Evolutionary conservation across 2,329 filamentous ascomycete genomes (phyloP).

Genomic region (Didymella exigua): DNA sequence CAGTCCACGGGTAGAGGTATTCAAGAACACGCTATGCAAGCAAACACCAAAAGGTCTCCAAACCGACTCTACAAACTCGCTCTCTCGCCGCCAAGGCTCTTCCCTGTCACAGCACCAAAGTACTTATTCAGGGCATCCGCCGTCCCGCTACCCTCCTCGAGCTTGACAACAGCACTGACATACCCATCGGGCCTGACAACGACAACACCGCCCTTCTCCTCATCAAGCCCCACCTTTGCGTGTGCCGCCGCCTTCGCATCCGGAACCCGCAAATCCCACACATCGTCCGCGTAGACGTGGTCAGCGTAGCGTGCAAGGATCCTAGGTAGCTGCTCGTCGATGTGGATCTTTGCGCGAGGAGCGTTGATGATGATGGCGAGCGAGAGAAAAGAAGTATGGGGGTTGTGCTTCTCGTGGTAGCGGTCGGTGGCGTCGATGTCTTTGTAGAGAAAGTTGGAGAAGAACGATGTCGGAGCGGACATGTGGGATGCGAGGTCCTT

Average conservation of each 20-base stretch:
- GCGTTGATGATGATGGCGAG: slow-evolving; percentile 76
- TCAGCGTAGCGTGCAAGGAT: slow-evolving; percentile 76
- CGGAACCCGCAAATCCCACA: slow-evolving; percentile 72
- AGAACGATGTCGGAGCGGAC: slow-evolving; percentile 72
- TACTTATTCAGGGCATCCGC: slow-evolving; percentile 85
- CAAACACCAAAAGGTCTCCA: background rate
- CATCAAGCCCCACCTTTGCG: slow-evolving; percentile 81
- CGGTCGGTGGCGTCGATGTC: slow-evolving; percentile 59
- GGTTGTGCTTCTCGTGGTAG: slow-evolving; percentile 82
- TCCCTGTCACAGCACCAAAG: slow-evolving; percentile 74
- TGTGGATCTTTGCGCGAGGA: slow-evolving; percentile 71
- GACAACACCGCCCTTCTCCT: slow-evolving; percentile 76
- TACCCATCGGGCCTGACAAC: slow-evolving; percentile 89
- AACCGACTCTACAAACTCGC: slow-evolving; percentile 32
- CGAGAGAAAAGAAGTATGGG: slow-evolving; percentile 82
- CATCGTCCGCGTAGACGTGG: slow-evolving; percentile 86
- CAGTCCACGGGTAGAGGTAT: background rate
- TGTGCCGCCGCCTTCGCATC: slow-evolving; percentile 76
- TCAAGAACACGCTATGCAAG: slow-evolving; percentile 9
- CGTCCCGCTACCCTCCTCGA: slow-evolving; percentile 78
- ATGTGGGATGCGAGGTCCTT: slow-evolving; percentile 72
- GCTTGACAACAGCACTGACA: slow-evolving; percentile 73
- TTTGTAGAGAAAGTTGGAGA: slow-evolving; percentile 65
- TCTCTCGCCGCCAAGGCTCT: slow-evolving; percentile 54
- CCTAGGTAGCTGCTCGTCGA: slow-evolving; percentile 71